Evolutionary conservation across 768 basidiomycete species (phyloP).

Genomic region (Lyophyllum decastes): DNA sequence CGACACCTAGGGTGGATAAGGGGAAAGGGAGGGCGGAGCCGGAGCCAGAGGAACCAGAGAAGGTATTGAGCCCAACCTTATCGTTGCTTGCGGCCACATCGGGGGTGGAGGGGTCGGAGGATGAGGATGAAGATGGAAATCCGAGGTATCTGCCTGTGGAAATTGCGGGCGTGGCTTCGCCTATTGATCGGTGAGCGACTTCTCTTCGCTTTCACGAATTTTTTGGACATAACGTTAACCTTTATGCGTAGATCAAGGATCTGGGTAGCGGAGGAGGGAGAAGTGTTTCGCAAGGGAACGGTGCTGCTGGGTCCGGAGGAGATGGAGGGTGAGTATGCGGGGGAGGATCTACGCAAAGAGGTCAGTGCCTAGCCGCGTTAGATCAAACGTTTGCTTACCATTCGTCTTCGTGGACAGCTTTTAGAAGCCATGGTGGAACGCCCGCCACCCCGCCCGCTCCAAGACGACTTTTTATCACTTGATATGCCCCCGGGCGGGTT

Average conservation of each 20-base stretch:
- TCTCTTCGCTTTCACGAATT: neutral
- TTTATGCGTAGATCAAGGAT: slow-evolving; percentile 54
- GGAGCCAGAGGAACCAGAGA: slow-evolving; percentile 67
- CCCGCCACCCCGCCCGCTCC: slow-evolving; percentile 34
- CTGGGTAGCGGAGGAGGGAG: slow-evolving; percentile 94
- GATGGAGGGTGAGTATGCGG: slow-evolving; percentile 87
- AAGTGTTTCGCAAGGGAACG: slow-evolving; percentile 91
- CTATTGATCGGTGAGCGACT: slow-evolving; percentile 49
- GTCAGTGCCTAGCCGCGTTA: slow-evolving; percentile 34
- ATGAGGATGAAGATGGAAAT: slow-evolving; percentile 48
- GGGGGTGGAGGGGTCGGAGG: slow-evolving; percentile 50
- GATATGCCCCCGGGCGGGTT: slow-evolving; percentile 30
- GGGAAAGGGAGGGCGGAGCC: slow-evolving; percentile 76
- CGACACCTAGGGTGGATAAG: slow-evolving; percentile 73
- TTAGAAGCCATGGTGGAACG: neutral
- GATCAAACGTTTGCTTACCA: no score
- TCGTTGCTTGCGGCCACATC: slow-evolving; percentile 38
- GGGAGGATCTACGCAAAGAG: slow-evolving; percentile 86
- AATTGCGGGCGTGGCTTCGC: slow-evolving; percentile 33
- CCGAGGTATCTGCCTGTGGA: slow-evolving; percentile 34
- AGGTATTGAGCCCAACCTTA: slow-evolving; percentile 70
- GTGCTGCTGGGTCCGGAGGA: slow-evolving; percentile 81
- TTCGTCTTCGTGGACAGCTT: no score
- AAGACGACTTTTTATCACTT: slow-evolving; percentile 55
- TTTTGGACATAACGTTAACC: slow-evolving; percentile 1